These are phyloP conservation scores for Lipomyces starkeyi DNA, from an alignment of 805 yeast species.

Conservation along the genomic window DNA sequence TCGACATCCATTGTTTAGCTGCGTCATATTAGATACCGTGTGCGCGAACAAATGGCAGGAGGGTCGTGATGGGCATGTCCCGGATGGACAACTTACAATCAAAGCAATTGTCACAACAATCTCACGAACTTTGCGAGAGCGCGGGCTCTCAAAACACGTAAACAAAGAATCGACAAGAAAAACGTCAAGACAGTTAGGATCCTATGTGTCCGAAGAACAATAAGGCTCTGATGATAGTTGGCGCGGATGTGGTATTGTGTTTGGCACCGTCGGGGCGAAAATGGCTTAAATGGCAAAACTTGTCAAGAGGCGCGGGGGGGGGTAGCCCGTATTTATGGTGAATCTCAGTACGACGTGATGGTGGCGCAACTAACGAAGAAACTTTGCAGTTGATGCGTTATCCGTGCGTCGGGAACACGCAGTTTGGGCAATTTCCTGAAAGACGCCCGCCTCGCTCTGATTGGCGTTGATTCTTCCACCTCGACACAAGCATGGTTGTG, in stretches of 20 bases:
- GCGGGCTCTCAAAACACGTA: not conserved
- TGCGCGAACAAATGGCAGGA: not conserved
- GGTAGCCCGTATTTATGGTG: not conserved
- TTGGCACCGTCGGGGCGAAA: constrained; percentile 6
- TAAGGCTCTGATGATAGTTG: not conserved
- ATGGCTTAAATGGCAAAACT: constrained; percentile 7
- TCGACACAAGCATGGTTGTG: not conserved
- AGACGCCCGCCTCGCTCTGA: too few species aligned
- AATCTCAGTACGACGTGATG: not conserved
- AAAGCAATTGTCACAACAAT: not conserved
- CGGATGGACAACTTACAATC: not conserved
- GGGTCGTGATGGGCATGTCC: not conserved
- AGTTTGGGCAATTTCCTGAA: not conserved
- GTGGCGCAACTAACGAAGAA: not conserved
- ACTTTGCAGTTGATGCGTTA: constrained; percentile 2
- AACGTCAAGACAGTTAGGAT: not conserved
- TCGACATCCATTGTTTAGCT: constrained; percentile 29
- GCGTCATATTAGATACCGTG: not conserved
- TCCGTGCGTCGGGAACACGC: not conserved
- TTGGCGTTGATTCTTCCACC: not conserved
- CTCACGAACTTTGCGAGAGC: not conserved
- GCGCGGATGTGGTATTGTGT: constrained; percentile 5
- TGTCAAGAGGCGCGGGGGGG: not conserved
- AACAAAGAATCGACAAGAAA: not conserved
- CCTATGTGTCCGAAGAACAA: not conserved